Conservation (phyloP, 257 asterid genomes). For the Rubia yunnanensis region DNA sequence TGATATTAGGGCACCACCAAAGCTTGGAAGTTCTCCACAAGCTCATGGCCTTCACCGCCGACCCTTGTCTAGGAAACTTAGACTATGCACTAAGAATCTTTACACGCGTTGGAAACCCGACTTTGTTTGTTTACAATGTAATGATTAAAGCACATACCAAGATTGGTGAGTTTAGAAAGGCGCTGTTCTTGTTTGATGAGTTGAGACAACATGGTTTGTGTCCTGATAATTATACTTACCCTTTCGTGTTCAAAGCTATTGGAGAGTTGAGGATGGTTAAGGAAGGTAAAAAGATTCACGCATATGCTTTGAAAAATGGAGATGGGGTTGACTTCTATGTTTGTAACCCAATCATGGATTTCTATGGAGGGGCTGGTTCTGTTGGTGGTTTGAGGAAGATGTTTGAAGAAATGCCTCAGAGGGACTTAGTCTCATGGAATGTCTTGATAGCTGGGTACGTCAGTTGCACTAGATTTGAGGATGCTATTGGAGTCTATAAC, state of each 20-base stretch:
- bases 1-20: conserved; percentile 45
- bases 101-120: conserved; percentile 33
- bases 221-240: conserved; percentile 77
- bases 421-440: conserved; percentile 71
- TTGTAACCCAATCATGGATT: conserved; percentile 58
- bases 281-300: conserved; percentile 71
- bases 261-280: conserved; percentile 37
- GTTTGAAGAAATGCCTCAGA: conserved; percentile 64
- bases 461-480: conserved; percentile 41
- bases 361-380: conserved; percentile 52
- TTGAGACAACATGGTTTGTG: conserved; percentile 44
- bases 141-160: conserved; percentile 61
- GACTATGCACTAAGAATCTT: conserved; percentile 51
- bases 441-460: conserved; percentile 55
- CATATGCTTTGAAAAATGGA: conserved; percentile 63
- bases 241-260: conserved; percentile 69
- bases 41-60: conserved; percentile 49
- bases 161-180: conserved; percentile 27
- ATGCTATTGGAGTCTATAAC: conserved; percentile 48
- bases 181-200: conserved; percentile 61
- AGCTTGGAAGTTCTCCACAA: conserved; percentile 63
- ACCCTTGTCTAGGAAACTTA: conserved; percentile 25
- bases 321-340: conserved; percentile 50
- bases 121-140: conserved; percentile 55
- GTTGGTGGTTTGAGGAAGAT: conserved; percentile 32